Conservation (phyloP, 306 rosid species). For the Sesbania bispinosa region DNA sequence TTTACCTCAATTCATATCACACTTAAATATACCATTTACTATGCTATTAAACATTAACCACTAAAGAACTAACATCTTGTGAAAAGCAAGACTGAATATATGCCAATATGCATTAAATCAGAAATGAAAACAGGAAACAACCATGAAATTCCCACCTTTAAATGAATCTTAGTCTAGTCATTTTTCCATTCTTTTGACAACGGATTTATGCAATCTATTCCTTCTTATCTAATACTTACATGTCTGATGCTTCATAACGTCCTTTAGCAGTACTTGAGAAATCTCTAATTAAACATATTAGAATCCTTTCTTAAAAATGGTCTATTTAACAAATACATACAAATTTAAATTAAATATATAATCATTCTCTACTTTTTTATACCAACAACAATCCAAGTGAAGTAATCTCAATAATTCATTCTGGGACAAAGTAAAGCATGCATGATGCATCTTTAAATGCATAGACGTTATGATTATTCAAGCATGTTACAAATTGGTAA, state of each 20-base stretch:
- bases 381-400: not conserved
- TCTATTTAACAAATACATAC: not conserved
- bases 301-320: not conserved
- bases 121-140: not conserved
- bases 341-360: not conserved
- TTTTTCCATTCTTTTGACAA: not conserved
- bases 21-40: not conserved
- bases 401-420: not conserved
- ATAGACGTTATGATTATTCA: not conserved
- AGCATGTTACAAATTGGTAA: not conserved
- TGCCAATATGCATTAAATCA: not conserved
- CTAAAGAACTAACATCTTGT: not conserved
- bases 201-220: not conserved
- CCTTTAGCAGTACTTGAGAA: not conserved
- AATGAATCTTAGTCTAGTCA: not conserved
- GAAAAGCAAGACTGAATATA: not conserved
- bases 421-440: not conserved
- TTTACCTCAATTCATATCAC: not conserved
- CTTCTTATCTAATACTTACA: slow-evolving; percentile 2
- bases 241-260: not conserved
- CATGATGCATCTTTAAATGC: not conserved
- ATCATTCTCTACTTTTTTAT: not conserved
- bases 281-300: not conserved
- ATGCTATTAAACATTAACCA: not conserved
- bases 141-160: not conserved